These are phyloP conservation scores for Colletotrichum liaoningense DNA, from an alignment of 2,329 filamentous ascomycete genomes.

Conservation along the genomic window DNA sequence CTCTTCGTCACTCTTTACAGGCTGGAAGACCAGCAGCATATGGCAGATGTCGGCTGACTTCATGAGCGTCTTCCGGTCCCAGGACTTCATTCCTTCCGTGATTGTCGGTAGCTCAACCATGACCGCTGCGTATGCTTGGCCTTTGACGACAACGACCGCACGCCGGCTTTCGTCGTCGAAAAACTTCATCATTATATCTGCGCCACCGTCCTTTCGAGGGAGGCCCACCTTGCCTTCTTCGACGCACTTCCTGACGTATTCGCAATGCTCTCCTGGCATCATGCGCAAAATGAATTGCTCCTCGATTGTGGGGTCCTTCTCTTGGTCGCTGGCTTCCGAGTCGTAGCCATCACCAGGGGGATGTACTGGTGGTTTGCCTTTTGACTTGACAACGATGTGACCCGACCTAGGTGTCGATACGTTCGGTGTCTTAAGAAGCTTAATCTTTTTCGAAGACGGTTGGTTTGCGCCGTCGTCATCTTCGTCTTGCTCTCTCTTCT, in stretches of 20 bases:
- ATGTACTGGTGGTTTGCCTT: slow-evolving; percentile 75
- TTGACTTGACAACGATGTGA: slow-evolving; percentile 66
- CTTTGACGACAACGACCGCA: slow-evolving; percentile 77
- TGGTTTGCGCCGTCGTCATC: slow-evolving; percentile 58
- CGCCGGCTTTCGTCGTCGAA: slow-evolving; percentile 79
- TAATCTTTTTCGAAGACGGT: slow-evolving; percentile 63
- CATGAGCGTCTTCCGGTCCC: slow-evolving; percentile 88
- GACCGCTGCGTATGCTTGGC: slow-evolving; percentile 78
- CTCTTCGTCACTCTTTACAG: slow-evolving; percentile 74
- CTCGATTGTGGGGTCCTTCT: slow-evolving; percentile 88
- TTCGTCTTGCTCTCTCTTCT: slow-evolving; percentile 71
- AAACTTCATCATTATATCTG: slow-evolving; percentile 85
- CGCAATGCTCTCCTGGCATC: slow-evolving; percentile 85
- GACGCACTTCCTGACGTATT: slow-evolving; percentile 82
- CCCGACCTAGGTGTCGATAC: slow-evolving; percentile 42
- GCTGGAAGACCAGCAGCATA: slow-evolving; percentile 84
- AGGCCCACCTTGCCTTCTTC: slow-evolving; percentile 81
- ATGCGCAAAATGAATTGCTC: slow-evolving; percentile 92
- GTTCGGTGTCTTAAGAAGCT: slow-evolving; percentile 55
- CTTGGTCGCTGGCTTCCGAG: slow-evolving; percentile 92
- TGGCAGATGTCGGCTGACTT: slow-evolving; percentile 91
- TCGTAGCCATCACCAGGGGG: slow-evolving; percentile 92
- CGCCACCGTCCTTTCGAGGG: slow-evolving; percentile 71
- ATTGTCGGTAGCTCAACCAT: slow-evolving; percentile 89
- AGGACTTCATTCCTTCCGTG: slow-evolving; percentile 92